Conservation (phyloP, 129 eudicot genomes). For the Deinandra increscens region DNA sequence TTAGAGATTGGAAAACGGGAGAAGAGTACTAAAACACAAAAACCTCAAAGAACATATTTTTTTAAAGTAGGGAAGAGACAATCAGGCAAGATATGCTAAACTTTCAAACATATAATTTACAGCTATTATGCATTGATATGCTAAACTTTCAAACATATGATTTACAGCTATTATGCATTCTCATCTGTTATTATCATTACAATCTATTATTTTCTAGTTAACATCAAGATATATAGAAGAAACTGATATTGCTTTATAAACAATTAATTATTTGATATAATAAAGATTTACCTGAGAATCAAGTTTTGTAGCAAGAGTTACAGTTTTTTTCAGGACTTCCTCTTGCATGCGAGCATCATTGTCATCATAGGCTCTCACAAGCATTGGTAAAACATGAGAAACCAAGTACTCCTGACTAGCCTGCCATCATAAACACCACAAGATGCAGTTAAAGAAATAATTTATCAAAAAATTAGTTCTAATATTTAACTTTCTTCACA, state of each 20-base stretch:
- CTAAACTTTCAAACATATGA: neutral
- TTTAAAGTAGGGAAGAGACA: neutral
- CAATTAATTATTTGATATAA: neutral
- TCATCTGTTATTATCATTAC: neutral
- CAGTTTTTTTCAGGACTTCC: conserved; percentile 87
- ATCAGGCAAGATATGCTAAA: conserved; percentile 16
- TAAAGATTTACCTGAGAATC: conserved; percentile 64
- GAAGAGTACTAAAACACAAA: neutral
- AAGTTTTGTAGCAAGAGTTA: conserved; percentile 73
- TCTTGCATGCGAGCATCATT: conserved; percentile 96
- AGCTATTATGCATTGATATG: conserved; percentile 19
- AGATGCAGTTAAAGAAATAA: conserved; percentile 6
- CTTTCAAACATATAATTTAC: neutral
- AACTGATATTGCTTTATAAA: conserved; percentile 18
- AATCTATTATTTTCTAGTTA: conserved; percentile 9
- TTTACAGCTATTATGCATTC: conserved; percentile 15
- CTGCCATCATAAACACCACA: conserved; percentile 41
- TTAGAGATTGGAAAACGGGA: neutral
- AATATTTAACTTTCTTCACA: neutral
- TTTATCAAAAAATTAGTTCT: neutral
- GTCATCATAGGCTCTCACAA: conserved; percentile 95
- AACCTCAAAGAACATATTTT: neutral
- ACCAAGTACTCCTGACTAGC: conserved; percentile 73
- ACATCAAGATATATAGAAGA: conserved; percentile 8
- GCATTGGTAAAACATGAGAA: conserved; percentile 87